phyloP scores from a whole-genome alignment of 108 stramenopile genomes.

The Cyclotella choctawhatcheeana region DNA sequence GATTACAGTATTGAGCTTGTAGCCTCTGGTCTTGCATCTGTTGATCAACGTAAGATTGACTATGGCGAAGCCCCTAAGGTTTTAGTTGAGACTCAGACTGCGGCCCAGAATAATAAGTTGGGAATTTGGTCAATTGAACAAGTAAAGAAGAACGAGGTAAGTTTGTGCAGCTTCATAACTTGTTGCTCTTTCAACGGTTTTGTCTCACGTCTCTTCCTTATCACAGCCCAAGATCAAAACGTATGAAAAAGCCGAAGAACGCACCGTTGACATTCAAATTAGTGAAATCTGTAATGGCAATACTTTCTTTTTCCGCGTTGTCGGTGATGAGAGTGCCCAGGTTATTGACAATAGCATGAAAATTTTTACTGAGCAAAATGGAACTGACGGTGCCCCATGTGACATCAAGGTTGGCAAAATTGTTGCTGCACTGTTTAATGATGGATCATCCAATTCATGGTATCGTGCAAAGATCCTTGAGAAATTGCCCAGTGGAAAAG shows the following conservation, averaged over 20 bases:
- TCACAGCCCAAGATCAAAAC: conserved; percentile 45
- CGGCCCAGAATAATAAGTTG: conserved; percentile 75
- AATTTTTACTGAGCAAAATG: conserved; percentile 82
- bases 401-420: conserved; percentile 79
- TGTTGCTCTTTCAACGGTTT: neutral
- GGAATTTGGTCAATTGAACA: conserved; percentile 83
- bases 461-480: conserved; percentile 95
- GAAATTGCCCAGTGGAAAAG: conserved; percentile 58
- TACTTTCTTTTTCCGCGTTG: conserved; percentile 88
- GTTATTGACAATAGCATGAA: conserved; percentile 91
- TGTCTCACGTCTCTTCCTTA: neutral
- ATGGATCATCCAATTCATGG: conserved; percentile 92
- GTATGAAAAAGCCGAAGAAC: conserved; percentile 60
- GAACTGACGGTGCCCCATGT: conserved; percentile 81
- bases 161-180: neutral
- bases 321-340: conserved; percentile 73
- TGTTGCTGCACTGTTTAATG: conserved; percentile 96
- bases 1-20: conserved; percentile 82
- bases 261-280: conserved; percentile 67
- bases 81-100: conserved; percentile 75
- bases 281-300: conserved; percentile 93
- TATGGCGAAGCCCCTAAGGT: conserved; percentile 84
- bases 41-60: conserved; percentile 90
- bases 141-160: conserved; percentile 36
- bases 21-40: conserved; percentile 80